Conservation (phyloP, 2,329 filamentous ascomycete species). For the Talaromyces sp. region DNA sequence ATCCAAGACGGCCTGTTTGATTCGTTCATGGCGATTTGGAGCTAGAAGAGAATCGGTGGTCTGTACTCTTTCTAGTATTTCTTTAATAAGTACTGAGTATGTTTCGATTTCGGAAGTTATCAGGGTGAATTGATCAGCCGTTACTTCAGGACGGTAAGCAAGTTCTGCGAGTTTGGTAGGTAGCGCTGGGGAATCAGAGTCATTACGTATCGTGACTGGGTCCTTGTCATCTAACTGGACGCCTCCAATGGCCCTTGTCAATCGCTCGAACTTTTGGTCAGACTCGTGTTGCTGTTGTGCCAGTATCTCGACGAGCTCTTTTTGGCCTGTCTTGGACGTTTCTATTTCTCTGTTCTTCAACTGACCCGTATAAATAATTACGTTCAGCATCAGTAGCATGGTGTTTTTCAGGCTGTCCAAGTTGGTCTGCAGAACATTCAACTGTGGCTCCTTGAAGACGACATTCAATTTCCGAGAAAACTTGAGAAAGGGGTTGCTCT, state of each 20-base stretch:
- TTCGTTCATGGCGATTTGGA: neutral
- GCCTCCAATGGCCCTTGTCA: neutral
- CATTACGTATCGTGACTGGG: too few species aligned
- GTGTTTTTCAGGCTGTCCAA: constrained; percentile 29
- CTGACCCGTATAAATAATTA: constrained; percentile 27
- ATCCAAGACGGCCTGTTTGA: neutral
- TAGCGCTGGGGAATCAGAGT: neutral
- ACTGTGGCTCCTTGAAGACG: constrained; percentile 18
- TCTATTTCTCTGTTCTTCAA: constrained; percentile 11
- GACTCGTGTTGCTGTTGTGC: neutral
- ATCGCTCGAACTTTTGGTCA: neutral
- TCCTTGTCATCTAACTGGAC: neutral
- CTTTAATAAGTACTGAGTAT: neutral
- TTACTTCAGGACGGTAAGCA: neutral
- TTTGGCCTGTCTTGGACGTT: neutral
- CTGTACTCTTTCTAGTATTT: neutral
- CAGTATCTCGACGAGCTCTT: neutral
- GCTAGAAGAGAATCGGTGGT: neutral
- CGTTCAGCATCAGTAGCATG: constrained; percentile 26
- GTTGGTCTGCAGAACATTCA: constrained; percentile 23
- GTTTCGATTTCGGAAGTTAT: neutral
- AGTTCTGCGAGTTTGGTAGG: neutral
- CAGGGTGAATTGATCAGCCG: neutral
- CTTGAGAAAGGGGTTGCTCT: neutral
- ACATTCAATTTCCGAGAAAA: constrained; percentile 16